Conservation (phyloP, 768 basidiomycete species). For the Sporobolomyces phaffii region DNA sequence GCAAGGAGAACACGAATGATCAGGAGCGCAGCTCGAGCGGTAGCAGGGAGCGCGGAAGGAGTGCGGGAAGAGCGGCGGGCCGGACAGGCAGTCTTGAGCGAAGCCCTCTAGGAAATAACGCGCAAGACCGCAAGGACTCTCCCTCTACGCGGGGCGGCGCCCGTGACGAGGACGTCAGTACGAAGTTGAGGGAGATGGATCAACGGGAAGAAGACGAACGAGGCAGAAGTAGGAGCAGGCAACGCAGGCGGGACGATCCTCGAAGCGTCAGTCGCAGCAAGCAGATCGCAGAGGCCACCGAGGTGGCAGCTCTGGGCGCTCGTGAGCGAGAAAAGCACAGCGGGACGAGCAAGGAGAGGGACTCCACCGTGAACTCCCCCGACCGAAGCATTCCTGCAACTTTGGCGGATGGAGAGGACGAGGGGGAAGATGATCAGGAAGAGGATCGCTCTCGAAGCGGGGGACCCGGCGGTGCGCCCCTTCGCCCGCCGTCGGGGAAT, state of each 20-base stretch:
- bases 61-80: neutral
- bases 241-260: constrained; percentile 1
- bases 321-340: neutral
- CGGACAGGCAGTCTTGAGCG: too few species aligned
- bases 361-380: neutral
- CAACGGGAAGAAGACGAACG: constrained; percentile 34
- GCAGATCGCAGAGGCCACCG: constrained; percentile 23
- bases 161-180: constrained; percentile 1
- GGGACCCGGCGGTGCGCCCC: too few species aligned
- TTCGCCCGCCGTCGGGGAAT: neutral
- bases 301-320: constrained; percentile 15
- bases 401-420: constrained; percentile 9
- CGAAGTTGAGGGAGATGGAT: constrained; percentile 8
- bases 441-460: too few species aligned
- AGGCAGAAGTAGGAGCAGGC: constrained; percentile 25
- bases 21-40: neutral
- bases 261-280: constrained; percentile 9
- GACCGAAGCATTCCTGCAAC: constrained; percentile 9
- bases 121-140: neutral
- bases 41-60: constrained; percentile 10
- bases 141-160: neutral
- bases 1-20: neutral
- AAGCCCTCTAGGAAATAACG: neutral
- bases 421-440: constrained; percentile 3
- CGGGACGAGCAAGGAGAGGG: neutral